Evolutionary conservation across 345 rosid genomes (phyloP).

Genomic region (Populus pruinosa): DNA sequence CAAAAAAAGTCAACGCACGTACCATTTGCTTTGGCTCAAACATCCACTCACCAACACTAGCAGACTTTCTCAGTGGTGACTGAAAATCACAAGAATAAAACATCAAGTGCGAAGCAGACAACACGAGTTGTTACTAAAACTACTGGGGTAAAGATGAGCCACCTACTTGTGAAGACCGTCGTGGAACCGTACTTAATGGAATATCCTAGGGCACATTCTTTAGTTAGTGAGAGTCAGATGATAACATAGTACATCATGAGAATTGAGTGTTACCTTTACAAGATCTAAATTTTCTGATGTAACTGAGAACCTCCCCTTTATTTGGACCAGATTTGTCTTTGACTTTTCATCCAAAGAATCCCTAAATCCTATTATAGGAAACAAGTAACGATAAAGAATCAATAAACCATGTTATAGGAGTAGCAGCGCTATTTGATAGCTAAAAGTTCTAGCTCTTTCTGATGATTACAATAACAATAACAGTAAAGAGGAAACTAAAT

Average conservation of each 20-base stretch:
- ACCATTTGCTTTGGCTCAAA: conserved; percentile 67
- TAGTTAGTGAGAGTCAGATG: conserved; percentile 39
- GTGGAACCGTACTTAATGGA: conserved; percentile 72
- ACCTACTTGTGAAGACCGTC: conserved; percentile 84
- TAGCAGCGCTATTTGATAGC: neutral
- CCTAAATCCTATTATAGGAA: conserved; percentile 60
- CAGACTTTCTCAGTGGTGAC: conserved; percentile 95
- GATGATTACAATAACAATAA: neutral
- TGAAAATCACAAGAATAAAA: conserved; percentile 35
- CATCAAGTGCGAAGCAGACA: conserved; percentile 19
- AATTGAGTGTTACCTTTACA: conserved; percentile 60
- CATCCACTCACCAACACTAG: conserved; percentile 93
- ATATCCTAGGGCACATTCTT: conserved; percentile 65
- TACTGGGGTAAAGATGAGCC: conserved; percentile 24
- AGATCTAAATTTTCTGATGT: conserved; percentile 97
- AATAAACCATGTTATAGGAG: neutral
- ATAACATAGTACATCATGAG: conserved; percentile 10
- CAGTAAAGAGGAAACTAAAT: neutral
- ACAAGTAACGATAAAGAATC: neutral
- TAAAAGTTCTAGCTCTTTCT: neutral
- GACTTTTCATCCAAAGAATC: conserved; percentile 92
- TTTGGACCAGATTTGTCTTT: conserved; percentile 86
- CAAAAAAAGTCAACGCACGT: conserved; percentile 19
- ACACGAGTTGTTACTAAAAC: conserved; percentile 3
- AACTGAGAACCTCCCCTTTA: conserved; percentile 95